phyloP scores from a whole-genome alignment of 352 stramenopile species.

The Pythium rhizo-oryzae region DNA sequence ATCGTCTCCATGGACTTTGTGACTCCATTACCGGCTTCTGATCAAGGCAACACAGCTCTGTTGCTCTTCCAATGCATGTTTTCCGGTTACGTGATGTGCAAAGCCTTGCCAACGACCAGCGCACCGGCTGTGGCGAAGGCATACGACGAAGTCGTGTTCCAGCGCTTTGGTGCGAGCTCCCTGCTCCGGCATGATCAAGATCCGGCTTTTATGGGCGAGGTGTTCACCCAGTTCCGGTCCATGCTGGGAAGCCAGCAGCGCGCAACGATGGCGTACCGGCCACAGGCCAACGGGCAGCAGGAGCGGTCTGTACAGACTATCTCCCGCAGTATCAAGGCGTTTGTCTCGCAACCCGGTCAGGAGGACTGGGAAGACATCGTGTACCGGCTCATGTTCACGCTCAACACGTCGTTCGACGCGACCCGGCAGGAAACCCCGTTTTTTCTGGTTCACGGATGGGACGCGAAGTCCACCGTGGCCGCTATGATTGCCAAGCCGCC shows the following conservation, averaged over 20 bases:
- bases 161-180: constrained; percentile 23
- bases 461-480: constrained; percentile 17
- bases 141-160: constrained; percentile 25
- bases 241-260: constrained; percentile 26
- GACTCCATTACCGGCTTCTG: constrained; percentile 14
- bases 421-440: constrained; percentile 19
- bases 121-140: constrained; percentile 24
- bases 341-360: constrained; percentile 11
- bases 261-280: constrained; percentile 19
- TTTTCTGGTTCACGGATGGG: constrained; percentile 28
- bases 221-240: constrained; percentile 16
- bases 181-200: constrained; percentile 27
- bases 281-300: too few species aligned
- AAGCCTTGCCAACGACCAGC: constrained; percentile 18
- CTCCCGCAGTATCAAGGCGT: constrained; percentile 2
- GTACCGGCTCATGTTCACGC: constrained; percentile 22
- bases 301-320: constrained; percentile 27
- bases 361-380: constrained; percentile 27
- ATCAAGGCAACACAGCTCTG: constrained; percentile 20
- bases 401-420: constrained; percentile 23
- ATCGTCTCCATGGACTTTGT: constrained; percentile 33
- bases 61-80: constrained; percentile 29
- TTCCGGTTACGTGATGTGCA: constrained; percentile 23
- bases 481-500: constrained; percentile 14
- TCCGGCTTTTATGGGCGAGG: constrained; percentile 25